Evolutionary conservation across 441 rosid species (phyloP).

Genomic region (Eruca vesicaria): DNA sequence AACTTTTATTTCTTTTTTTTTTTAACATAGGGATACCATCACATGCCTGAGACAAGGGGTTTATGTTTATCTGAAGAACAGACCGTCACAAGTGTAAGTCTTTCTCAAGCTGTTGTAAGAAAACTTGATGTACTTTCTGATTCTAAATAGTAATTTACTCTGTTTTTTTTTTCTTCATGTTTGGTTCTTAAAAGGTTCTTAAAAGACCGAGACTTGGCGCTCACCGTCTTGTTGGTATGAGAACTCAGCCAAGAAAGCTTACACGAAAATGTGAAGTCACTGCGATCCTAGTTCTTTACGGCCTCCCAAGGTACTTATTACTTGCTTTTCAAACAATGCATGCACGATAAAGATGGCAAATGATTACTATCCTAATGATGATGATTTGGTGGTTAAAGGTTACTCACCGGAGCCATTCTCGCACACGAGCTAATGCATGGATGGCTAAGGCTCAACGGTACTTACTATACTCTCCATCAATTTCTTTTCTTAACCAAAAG

Average conservation of each 20-base stretch:
- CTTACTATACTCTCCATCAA: neutral
- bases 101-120: neutral
- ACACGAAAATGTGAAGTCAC: conserved; percentile 89
- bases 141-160: conserved; percentile 10
- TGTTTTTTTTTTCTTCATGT: neutral
- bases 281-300: conserved; percentile 92
- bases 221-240: conserved; percentile 64
- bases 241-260: conserved; percentile 73
- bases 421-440: conserved; percentile 95
- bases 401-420: conserved; percentile 92
- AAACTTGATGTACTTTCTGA: neutral
- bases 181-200: conserved; percentile 45
- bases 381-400: too few relatives aligned
- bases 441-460: conserved; percentile 92
- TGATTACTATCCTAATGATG: too few relatives aligned
- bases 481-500: neutral
- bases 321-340: too few relatives aligned
- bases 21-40: conserved; percentile 71
- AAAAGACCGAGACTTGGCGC: conserved; percentile 70
- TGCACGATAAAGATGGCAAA: too few relatives aligned
- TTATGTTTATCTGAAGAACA: conserved; percentile 94
- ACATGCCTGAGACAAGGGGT: conserved; percentile 95
- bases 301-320: conserved; percentile 74
- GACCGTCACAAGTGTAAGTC: conserved; percentile 82
- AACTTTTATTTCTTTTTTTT: neutral